Percentiles rank a stretch among this genome's conserved stretches.
These are phyloP conservation scores for Penicillium lagena DNA, from an alignment of 495 filamentous ascomycete species.

Conservation along the genomic window DNA sequence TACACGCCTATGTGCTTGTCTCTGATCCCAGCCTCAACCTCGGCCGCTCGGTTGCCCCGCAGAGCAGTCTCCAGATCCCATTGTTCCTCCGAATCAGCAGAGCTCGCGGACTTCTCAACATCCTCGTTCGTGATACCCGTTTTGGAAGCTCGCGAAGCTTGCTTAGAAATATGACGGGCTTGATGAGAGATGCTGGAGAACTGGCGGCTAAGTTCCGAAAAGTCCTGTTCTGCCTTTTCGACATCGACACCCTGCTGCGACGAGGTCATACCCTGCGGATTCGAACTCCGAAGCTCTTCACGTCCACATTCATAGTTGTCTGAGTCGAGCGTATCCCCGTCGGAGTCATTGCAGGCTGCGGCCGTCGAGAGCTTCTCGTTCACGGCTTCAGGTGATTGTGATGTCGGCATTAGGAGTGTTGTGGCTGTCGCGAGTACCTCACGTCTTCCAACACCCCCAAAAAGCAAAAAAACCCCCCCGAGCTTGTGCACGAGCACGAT, in stretches of 20 bases:
- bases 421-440: neutral
- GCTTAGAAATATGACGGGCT: constrained; percentile 35
- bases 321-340: constrained; percentile 15
- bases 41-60: constrained; percentile 60
- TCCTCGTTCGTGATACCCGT: constrained; percentile 25
- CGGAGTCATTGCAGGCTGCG: constrained; percentile 16
- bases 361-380: constrained; percentile 13
- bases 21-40: constrained; percentile 69
- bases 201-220: constrained; percentile 66
- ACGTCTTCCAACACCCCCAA: neutral
- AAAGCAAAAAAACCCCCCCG: neutral
- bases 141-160: constrained; percentile 37
- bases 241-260: constrained; percentile 56
- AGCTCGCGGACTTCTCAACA: constrained; percentile 43
- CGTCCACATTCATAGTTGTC: constrained; percentile 23
- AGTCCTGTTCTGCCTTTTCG: constrained; percentile 67
- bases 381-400: constrained; percentile 5
- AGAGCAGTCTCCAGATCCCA: constrained; percentile 70
- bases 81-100: constrained; percentile 44
- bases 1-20: constrained; percentile 61
- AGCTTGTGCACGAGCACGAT: neutral
- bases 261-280: constrained; percentile 40
- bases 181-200: constrained; percentile 60
- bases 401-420: neutral
- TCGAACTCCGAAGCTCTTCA: constrained; percentile 22